Evolutionary conservation across 371 early-diverging fungal genomes (phyloP), one percentile per base, ranked within the genome.

Genomic region (Entomophthora muscae): DNA sequence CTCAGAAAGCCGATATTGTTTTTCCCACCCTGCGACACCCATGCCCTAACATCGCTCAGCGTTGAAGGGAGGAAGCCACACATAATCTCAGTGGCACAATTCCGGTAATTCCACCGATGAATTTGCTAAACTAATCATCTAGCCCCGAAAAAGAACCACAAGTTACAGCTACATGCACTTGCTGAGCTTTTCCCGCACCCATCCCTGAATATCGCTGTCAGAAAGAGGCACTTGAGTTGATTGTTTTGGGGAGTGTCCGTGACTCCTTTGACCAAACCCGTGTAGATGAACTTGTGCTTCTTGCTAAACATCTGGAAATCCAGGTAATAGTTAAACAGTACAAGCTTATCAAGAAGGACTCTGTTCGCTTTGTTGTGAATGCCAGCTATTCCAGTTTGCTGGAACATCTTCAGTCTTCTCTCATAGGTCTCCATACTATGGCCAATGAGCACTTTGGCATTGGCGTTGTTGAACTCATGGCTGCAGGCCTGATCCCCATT

Each of bases 371-470:
- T 68, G 75, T 87, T n/a, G 71, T 84, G 32, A 95, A 97, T 72
- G 93, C 89, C 1, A 66, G 86, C 0, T 92, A 84, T 72, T 2
- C 76, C 95, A 17, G 17, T 10, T 17, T 42, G 0, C 73, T 77
- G 12, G 69, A 70, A 0, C 76, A 80, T 66, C 67, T 62, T 7
- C 26, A 62, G 28, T 10, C 7, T 28, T 52, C 27, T 5, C 29
- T 94, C 17, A 73, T 95, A 32, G 98, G 95, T 0, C 59, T 98
- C 23, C 95, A 95, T 69, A 89, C 96, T 17, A 98, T 98, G 98
- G 76, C 79, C 73, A 86, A 95, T 67, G 98, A 98, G 69, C 98
- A 98, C 70, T 98, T 98, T 76, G 98, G 98, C 21, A 98, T 98
- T 67, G 84, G 89, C 26, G 82, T 96, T 52, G 91, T 98, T 1